A percentile compares a stretch with the other conserved stretches of the same genome.
These are phyloP conservation scores for Saussurea involucrata DNA, from an alignment of 129 eudicot genomes.

Conservation along the genomic window DNA sequence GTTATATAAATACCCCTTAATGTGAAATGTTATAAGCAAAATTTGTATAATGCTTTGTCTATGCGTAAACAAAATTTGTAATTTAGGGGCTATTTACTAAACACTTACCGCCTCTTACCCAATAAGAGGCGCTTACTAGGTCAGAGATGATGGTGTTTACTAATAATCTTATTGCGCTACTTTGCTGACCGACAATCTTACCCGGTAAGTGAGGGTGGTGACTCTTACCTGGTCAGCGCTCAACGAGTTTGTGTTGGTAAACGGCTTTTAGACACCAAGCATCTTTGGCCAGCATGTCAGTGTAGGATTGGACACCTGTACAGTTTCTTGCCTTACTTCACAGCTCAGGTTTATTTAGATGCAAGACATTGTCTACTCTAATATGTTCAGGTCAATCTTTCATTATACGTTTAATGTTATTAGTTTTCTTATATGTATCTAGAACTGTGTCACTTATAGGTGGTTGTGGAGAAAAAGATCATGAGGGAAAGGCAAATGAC, in stretches of 20 bases:
- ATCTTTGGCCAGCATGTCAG: not conserved
- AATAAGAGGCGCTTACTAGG: not conserved
- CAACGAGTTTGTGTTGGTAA: not conserved
- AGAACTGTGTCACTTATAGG: conserved; percentile 36
- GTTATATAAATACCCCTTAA: not conserved
- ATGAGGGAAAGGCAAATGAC: conserved; percentile 77
- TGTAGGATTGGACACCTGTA: not conserved
- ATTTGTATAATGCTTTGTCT: not conserved
- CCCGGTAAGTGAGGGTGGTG: not conserved
- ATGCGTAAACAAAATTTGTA: not conserved
- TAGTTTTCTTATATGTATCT: not conserved
- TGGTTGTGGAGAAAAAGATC: conserved; percentile 95
- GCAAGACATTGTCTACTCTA: not conserved
- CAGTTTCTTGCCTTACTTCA: not conserved
- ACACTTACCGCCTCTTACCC: not conserved
- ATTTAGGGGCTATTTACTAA: not conserved
- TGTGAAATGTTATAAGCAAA: not conserved
- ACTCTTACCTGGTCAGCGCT: not conserved
- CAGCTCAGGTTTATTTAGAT: not conserved
- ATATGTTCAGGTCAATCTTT: not conserved
- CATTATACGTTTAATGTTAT: not conserved
- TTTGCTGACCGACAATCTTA: not conserved
- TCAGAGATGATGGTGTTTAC: not conserved
- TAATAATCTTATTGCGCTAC: not conserved
- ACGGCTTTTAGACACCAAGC: not conserved